Evolutionary conservation across 371 early-diverging fungal genomes (phyloP).

Genomic region (Entomophthora muscae): DNA sequence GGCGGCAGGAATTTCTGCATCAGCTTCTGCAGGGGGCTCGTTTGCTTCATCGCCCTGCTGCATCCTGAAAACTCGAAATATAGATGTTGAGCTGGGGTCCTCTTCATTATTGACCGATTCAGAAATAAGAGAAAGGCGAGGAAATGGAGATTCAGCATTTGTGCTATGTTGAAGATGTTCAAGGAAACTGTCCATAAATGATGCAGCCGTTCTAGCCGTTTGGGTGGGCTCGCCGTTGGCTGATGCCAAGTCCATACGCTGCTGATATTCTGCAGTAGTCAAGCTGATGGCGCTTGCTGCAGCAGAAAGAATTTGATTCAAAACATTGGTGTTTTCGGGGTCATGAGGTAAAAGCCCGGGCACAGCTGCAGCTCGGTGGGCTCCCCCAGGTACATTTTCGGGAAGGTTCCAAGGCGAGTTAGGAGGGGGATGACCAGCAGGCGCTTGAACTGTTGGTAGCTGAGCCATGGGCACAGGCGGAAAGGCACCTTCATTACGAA

Average conservation of each 20-base stretch:
- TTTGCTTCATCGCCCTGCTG: slow-evolving; percentile 2
- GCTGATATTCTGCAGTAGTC: slow-evolving; percentile 3
- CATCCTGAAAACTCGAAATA: slow-evolving; percentile 10
- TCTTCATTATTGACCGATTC: slow-evolving; percentile 2
- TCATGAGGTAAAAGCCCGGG: neutral
- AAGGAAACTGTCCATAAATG: slow-evolving; percentile 6
- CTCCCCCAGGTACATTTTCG: too few species aligned
- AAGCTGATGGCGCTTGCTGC: neutral
- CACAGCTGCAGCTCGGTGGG: neutral
- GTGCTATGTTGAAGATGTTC: neutral
- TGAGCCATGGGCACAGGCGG: neutral
- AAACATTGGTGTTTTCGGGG: neutral
- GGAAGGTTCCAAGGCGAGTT: too few species aligned
- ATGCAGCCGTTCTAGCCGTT: neutral
- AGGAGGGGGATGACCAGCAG: too few species aligned
- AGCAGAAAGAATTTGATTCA: neutral
- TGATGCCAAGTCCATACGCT: neutral
- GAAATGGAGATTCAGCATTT: neutral
- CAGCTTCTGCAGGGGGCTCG: neutral
- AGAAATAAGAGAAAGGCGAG: slow-evolving; percentile 2
- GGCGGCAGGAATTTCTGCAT: neutral
- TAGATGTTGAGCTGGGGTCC: neutral
- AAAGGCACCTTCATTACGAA: neutral
- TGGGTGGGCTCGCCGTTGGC: neutral
- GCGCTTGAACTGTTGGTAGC: neutral